phyloP scores from a whole-genome alignment of 2,329 filamentous ascomycete species.

The Sporothrix euskadiensis region DNA sequence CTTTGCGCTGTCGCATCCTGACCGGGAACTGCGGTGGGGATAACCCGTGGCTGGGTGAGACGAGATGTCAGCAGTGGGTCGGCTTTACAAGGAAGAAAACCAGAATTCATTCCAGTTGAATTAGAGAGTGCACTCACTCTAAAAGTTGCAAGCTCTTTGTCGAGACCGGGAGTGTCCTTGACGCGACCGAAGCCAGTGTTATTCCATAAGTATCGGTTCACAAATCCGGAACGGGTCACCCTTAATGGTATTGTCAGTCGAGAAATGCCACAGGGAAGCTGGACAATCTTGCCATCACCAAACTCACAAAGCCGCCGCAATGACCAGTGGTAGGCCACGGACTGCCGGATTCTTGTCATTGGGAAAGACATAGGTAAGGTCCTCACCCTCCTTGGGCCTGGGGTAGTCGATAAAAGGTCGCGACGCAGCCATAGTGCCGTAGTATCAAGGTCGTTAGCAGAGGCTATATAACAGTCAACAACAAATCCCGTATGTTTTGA shows the following conservation, averaged over 20 bases:
- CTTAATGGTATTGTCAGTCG: constrained; percentile 42
- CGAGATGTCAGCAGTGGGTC: background rate
- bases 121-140: constrained; percentile 43
- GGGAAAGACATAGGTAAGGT: constrained; percentile 37
- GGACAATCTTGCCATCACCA: too few relatives aligned
- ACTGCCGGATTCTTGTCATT: constrained; percentile 68
- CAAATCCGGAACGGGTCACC: constrained; percentile 57
- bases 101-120: background rate
- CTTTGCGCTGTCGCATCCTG: constrained; percentile 35
- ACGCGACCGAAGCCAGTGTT: constrained; percentile 61
- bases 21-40: constrained; percentile 35
- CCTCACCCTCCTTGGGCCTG: constrained; percentile 43
- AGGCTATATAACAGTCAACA: background rate
- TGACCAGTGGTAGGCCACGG: constrained; percentile 62
- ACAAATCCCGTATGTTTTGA: background rate
- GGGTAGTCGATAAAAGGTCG: constrained; percentile 48
- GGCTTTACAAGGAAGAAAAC: background rate
- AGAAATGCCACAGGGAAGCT: background rate
- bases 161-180: constrained; percentile 50
- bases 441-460: background rate
- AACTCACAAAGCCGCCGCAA: constrained; percentile 46
- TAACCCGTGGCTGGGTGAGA: constrained; percentile 21
- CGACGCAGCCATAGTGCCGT: constrained; percentile 26
- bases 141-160: constrained; percentile 48
- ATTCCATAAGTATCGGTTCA: constrained; percentile 68